A percentile compares a stretch with the other conserved stretches of the same genome.
Conservation (phyloP, 306 rosid genomes). For the Parietaria judaica region DNA sequence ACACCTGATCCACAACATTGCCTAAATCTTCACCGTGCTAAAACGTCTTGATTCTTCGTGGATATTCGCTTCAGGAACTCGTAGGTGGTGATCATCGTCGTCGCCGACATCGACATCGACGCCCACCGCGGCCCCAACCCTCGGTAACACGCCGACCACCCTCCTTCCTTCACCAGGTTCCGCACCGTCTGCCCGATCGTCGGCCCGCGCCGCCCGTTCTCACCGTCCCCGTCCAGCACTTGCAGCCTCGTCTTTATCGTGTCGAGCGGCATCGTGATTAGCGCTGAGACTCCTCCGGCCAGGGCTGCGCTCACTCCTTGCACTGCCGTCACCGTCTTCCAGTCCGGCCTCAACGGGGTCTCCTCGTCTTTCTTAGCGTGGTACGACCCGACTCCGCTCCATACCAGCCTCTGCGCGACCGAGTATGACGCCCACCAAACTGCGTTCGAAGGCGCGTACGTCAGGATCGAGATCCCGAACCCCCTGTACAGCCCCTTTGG, state of each 20-base stretch:
- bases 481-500: constrained; percentile 71
- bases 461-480: constrained; percentile 77
- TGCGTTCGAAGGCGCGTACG: constrained; percentile 82
- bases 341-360: constrained; percentile 39
- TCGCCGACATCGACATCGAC: constrained; percentile 84
- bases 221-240: constrained; percentile 74
- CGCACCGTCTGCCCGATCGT: constrained; percentile 58
- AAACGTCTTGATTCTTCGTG: constrained; percentile 56
- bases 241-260: constrained; percentile 84
- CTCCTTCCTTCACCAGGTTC: constrained; percentile 75
- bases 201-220: constrained; percentile 71
- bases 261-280: constrained; percentile 83
- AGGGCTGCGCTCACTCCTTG: constrained; percentile 91
- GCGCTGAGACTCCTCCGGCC: constrained; percentile 81
- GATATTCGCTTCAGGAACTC: constrained; percentile 84
- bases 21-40: constrained; percentile 28
- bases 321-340: constrained; percentile 66
- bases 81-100: constrained; percentile 91
- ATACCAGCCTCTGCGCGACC: constrained; percentile 60
- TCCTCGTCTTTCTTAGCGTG: constrained; percentile 36
- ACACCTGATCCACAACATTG: constrained; percentile 5
- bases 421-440: constrained; percentile 95
- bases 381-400: constrained; percentile 67
- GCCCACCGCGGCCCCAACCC: constrained; percentile 91
- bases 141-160: constrained; percentile 83